Conservation (phyloP, 2,329 filamentous ascomycete species). For the Colletotrichum sp. region DNA sequence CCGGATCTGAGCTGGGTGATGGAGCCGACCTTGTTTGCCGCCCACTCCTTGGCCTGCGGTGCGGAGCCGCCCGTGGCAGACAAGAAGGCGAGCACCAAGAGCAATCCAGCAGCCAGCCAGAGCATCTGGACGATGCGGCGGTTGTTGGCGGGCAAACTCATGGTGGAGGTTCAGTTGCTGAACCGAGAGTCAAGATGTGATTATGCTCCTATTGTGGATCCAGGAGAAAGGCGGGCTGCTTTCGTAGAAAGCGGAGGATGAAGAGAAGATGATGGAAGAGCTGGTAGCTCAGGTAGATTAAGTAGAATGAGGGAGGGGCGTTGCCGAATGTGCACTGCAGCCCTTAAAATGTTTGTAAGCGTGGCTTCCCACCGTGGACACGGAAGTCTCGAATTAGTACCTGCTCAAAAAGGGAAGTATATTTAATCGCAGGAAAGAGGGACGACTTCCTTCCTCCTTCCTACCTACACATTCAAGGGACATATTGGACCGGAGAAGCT, state of each 20-base stretch:
- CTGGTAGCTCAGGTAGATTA: neutral
- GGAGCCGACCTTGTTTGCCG: conserved; percentile 19
- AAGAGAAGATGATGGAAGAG: neutral
- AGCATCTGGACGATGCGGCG: conserved; percentile 24
- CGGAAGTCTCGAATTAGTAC: neutral
- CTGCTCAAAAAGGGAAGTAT: neutral
- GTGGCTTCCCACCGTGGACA: neutral
- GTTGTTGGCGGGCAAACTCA: neutral
- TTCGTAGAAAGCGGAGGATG: neutral
- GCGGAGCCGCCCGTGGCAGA: conserved; percentile 22
- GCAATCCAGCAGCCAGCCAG: conserved; percentile 25
- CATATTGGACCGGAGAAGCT: neutral
- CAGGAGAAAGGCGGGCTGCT: neutral
- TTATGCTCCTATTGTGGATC: neutral
- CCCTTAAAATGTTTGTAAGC: neutral
- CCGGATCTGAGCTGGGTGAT: neutral
- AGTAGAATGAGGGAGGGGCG: neutral
- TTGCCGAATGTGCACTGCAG: neutral
- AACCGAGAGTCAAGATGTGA: neutral
- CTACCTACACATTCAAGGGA: neutral
- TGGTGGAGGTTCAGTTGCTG: neutral
- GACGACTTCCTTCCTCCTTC: neutral
- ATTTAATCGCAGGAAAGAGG: neutral
- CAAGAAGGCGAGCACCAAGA: conserved; percentile 28
- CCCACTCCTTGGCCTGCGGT: conserved; percentile 28